Conservation (phyloP, 2,329 filamentous ascomycete genomes). For the Pyricularia grisea region DNA sequence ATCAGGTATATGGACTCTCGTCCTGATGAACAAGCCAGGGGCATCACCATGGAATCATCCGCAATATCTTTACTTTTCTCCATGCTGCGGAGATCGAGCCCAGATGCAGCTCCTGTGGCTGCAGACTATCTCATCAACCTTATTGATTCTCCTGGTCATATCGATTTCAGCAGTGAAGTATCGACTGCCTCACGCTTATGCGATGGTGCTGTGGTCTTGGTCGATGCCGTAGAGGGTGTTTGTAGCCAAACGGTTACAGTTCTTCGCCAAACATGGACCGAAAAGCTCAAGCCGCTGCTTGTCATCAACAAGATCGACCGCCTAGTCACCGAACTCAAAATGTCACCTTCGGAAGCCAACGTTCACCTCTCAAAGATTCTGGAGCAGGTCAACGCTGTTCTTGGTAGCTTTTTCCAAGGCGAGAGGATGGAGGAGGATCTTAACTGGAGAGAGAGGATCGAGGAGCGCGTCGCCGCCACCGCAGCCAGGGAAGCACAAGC, state of each 20-base stretch:
- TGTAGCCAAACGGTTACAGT: slow-evolving; percentile 99
- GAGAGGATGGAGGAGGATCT: slow-evolving; percentile 98
- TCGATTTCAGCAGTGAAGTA: slow-evolving; percentile 97
- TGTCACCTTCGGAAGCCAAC: slow-evolving; percentile 85
- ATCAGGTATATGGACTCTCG: slow-evolving; percentile 95
- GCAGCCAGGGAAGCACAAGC: slow-evolving; percentile 32
- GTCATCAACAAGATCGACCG: slow-evolving; percentile 99
- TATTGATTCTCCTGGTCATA: slow-evolving; percentile 96
- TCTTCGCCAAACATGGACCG: slow-evolving; percentile 85
- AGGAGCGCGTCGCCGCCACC: slow-evolving; percentile 69
- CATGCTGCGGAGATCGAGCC: slow-evolving; percentile 65
- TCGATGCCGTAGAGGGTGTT: slow-evolving; percentile 95
- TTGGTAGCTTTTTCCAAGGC: slow-evolving; percentile 95
- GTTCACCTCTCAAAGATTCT: slow-evolving; percentile 80
- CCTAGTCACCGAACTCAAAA: slow-evolving; percentile 85
- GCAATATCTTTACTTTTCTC: slow-evolving; percentile 96
- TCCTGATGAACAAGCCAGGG: slow-evolving; percentile 88
- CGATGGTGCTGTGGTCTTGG: slow-evolving; percentile 86
- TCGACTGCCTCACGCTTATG: slow-evolving; percentile 91
- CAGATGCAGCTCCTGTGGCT: slow-evolving; percentile 58
- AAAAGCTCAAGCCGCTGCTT: slow-evolving; percentile 87
- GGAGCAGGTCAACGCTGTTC: slow-evolving; percentile 93
- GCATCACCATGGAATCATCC: slow-evolving; percentile 99
- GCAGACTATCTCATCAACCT: slow-evolving; percentile 95
- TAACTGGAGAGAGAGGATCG: slow-evolving; percentile 88